Percentiles rank a stretch among this genome's conserved stretches.
These are phyloP conservation scores for Amanita rubescens DNA, from an alignment of 768 basidiomycete genomes.

Conservation along the genomic window DNA sequence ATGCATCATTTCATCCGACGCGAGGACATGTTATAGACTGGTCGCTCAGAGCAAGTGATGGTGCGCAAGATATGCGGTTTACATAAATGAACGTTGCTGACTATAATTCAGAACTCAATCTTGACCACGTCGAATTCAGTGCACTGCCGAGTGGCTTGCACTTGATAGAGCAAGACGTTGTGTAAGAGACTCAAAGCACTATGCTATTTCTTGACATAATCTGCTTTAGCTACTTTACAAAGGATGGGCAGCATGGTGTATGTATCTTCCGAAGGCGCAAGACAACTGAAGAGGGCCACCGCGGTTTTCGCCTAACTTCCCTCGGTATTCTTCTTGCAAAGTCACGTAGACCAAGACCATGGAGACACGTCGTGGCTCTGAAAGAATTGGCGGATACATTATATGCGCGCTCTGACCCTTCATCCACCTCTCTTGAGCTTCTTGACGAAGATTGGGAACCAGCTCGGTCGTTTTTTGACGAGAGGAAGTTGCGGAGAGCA, in stretches of 20 bases:
- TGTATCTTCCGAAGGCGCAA: conserved; percentile 65
- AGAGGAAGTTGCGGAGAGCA: conserved; percentile 41
- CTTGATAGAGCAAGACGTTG: conserved; percentile 68
- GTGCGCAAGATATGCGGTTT: conserved; percentile 25
- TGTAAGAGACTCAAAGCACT: conserved; percentile 39
- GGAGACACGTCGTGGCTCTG: conserved; percentile 61
- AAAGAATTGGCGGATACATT: conserved; percentile 49
- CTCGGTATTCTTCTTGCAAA: conserved; percentile 66
- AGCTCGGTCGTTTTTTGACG: conserved; percentile 56
- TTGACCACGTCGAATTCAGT: conserved; percentile 73
- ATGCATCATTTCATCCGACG: conserved; percentile 80
- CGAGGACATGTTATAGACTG: conserved; percentile 77
- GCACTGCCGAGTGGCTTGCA: conserved; percentile 79
- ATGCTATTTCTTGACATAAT: background rate
- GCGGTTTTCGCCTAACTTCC: conserved; percentile 75
- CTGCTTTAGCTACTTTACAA: conserved; percentile 57
- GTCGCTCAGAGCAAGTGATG: conserved; percentile 64
- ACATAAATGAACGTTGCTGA: background rate
- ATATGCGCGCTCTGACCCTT: conserved; percentile 22
- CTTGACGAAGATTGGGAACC: conserved; percentile 56
- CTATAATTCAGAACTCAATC: conserved; percentile 43
- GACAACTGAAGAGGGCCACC: conserved; percentile 64
- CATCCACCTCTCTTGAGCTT: conserved; percentile 28
- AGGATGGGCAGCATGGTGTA: conserved; percentile 61
- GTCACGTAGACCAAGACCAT: conserved; percentile 62